These are phyloP conservation scores for Mortierella sp. DNA, from an alignment of 371 early-diverging fungal species.

Conservation along the genomic window DNA sequence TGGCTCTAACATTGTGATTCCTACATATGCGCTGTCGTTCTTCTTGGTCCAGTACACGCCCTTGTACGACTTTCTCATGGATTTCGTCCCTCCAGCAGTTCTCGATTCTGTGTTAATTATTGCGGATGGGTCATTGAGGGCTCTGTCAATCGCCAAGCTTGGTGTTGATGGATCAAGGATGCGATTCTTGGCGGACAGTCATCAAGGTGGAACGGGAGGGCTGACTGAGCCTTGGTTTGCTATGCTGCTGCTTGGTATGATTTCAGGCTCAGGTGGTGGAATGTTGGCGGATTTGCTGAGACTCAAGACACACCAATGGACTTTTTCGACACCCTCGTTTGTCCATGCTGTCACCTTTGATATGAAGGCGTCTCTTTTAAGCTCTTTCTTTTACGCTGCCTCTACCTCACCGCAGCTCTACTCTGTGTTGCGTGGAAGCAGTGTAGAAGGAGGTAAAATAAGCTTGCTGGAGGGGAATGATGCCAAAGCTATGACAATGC, in stretches of 20 bases:
- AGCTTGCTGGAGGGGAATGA: slow-evolving; percentile 42
- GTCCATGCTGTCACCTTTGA: slow-evolving; percentile 38
- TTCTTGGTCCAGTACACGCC: slow-evolving; percentile 50
- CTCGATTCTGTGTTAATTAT: slow-evolving; percentile 63
- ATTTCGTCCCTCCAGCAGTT: slow-evolving; percentile 47
- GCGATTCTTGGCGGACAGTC: slow-evolving; percentile 54
- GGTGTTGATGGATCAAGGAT: slow-evolving; percentile 67
- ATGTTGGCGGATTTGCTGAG: slow-evolving; percentile 60
- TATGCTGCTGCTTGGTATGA: slow-evolving; percentile 64
- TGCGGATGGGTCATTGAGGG: slow-evolving; percentile 65
- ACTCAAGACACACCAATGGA: slow-evolving; percentile 50
- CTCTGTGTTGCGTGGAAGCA: slow-evolving; percentile 14
- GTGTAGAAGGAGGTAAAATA: background rate
- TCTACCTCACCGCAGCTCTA: slow-evolving; percentile 50
- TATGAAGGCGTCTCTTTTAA: slow-evolving; percentile 51
- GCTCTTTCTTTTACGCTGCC: slow-evolving; percentile 46
- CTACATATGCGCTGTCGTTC: slow-evolving; percentile 46
- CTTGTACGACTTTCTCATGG: slow-evolving; percentile 38
- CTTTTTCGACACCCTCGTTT: slow-evolving; percentile 33
- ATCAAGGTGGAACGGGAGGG: slow-evolving; percentile 19
- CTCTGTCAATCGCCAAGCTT: slow-evolving; percentile 59
- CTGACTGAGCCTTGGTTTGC: slow-evolving; percentile 59
- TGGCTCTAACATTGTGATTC: slow-evolving; percentile 50
- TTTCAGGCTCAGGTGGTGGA: slow-evolving; percentile 69
- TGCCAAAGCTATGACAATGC: slow-evolving; percentile 52